Conservation (phyloP, 805 yeast species). For the Candida oleophila region DNA sequence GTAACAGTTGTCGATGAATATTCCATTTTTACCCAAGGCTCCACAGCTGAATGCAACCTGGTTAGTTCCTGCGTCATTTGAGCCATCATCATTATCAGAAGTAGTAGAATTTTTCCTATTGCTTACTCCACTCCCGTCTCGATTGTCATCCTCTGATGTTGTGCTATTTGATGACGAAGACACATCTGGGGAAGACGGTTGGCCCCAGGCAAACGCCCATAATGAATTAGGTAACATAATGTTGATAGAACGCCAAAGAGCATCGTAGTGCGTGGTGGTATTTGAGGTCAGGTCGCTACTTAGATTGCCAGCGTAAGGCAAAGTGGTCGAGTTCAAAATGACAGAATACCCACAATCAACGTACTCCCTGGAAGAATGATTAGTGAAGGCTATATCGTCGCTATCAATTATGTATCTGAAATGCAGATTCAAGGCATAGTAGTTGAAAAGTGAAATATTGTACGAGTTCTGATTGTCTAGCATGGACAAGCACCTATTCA, state of each 20-base stretch:
- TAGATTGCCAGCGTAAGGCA: not conserved
- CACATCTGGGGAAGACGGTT: not conserved
- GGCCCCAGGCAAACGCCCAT: constrained; percentile 1
- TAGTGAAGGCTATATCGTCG: constrained; percentile 34
- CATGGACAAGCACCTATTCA: constrained; percentile 10
- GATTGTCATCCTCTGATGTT: not conserved
- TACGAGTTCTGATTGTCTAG: not conserved
- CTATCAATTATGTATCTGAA: constrained; percentile 37
- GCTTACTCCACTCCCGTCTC: not conserved
- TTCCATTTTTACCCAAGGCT: constrained; percentile 43
- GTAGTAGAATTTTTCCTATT: not conserved
- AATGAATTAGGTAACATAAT: constrained; percentile 13
- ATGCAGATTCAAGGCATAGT: constrained; percentile 15
- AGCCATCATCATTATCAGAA: constrained; percentile 5
- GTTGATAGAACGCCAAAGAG: not conserved
- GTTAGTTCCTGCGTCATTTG: constrained; percentile 4
- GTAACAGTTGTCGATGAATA: constrained; percentile 71
- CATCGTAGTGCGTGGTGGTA: not conserved
- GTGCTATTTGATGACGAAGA: not conserved
- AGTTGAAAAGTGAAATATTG: constrained; percentile 7
- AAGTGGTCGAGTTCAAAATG: constrained; percentile 44
- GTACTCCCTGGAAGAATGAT: constrained; percentile 33
- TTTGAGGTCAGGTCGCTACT: not conserved
- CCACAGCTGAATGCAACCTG: constrained; percentile 43
- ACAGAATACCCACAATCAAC: constrained; percentile 67